These are phyloP conservation scores for Scedosporium apiospermum DNA, from an alignment of 2,329 filamentous ascomycete genomes.

Conservation along the genomic window DNA sequence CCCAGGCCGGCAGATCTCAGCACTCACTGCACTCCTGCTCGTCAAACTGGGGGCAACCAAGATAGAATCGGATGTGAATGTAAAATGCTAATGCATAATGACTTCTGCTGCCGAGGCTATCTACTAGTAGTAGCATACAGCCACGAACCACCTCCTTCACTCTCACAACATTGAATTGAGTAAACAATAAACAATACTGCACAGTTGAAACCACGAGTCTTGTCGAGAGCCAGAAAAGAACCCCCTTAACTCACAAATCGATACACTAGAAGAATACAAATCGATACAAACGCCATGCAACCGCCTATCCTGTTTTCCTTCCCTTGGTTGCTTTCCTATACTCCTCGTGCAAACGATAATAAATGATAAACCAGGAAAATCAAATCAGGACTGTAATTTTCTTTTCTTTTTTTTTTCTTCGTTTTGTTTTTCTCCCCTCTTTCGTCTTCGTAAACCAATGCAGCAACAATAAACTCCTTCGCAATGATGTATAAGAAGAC, in stretches of 20 bases:
- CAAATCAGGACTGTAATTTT: not conserved
- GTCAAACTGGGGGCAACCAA: not conserved
- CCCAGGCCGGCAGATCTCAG: not conserved
- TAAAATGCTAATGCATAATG: not conserved
- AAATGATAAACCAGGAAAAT: not conserved
- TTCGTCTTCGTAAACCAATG: not conserved
- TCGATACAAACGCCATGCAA: not conserved
- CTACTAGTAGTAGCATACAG: not conserved
- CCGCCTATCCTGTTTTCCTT: not conserved
- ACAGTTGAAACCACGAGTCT: not conserved
- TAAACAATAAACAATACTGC: not conserved
- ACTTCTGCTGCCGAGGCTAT: not conserved
- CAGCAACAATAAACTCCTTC: conserved; percentile 2
- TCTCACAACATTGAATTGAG: not conserved
- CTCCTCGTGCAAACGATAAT: no score
- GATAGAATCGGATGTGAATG: not conserved
- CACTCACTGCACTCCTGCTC: no score
- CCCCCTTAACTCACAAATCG: not conserved
- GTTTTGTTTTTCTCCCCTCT: not conserved
- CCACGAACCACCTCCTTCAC: not conserved
- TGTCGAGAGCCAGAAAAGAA: not conserved
- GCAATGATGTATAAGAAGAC: not conserved
- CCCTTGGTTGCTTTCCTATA: no score
- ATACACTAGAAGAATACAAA: conserved; percentile 1
- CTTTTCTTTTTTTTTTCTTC: not conserved